Evolutionary conservation across 306 rosid genomes (phyloP).

Genomic region (Hippophae rhamnoides): DNA sequence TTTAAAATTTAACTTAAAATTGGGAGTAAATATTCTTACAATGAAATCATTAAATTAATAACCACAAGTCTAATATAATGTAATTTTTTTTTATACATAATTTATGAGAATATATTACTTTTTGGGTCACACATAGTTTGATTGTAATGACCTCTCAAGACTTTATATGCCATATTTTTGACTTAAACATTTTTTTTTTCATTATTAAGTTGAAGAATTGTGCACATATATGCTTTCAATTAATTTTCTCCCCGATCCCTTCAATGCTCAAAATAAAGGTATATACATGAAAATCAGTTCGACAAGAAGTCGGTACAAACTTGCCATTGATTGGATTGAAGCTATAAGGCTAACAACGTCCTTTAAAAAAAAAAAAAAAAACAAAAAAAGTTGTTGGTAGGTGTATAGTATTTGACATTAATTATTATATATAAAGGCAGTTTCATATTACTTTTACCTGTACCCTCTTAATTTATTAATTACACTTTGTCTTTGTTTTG

Average conservation of each 20-base stretch:
- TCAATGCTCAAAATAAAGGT: background rate
- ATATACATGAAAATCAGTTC: background rate
- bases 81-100: too few relatives aligned
- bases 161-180: too few relatives aligned
- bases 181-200: too few relatives aligned
- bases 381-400: background rate
- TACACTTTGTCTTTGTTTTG: slow-evolving; percentile 21
- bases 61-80: too few relatives aligned
- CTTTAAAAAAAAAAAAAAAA: background rate
- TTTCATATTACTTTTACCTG: slow-evolving; percentile 19
- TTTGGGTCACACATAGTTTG: too few relatives aligned
- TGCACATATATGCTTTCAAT: background rate
- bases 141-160: too few relatives aligned
- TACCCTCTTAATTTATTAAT: slow-evolving; percentile 8
- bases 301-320: slow-evolving; percentile 2
- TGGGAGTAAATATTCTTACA: too few relatives aligned
- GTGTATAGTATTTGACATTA: slow-evolving; percentile 15
- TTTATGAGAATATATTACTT: too few relatives aligned
- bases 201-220: background rate
- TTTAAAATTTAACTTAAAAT: too few relatives aligned
- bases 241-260: background rate
- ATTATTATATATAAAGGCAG: slow-evolving; percentile 27
- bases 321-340: slow-evolving; percentile 7
- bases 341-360: slow-evolving; percentile 8
- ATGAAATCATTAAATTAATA: too few relatives aligned